Evolutionary conservation across 345 rosid genomes (phyloP).

Genomic region (Arabis hirsuta): DNA sequence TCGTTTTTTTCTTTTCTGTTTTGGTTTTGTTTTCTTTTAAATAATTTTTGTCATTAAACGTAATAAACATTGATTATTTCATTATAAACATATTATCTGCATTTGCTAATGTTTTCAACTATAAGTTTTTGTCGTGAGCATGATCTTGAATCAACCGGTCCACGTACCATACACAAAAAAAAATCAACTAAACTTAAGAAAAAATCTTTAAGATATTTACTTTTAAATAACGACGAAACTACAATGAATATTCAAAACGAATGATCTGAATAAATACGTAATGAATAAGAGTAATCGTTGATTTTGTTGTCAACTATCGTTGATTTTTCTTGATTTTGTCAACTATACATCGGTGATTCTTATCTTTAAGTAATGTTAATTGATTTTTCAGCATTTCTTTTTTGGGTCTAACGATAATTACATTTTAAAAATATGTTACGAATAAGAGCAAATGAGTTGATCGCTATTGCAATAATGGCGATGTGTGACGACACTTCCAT

Average conservation of each 20-base stretch:
- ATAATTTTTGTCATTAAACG: no score
- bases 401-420: slow-evolving; percentile 1
- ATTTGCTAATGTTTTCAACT: no score
- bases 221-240: background rate
- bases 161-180: no score
- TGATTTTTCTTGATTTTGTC: background rate
- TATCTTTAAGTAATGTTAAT: background rate
- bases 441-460: background rate
- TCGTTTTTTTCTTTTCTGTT: background rate
- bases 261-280: slow-evolving; percentile 14
- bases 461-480: slow-evolving; percentile 37
- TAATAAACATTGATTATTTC: no score
- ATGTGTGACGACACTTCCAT: slow-evolving; percentile 8
- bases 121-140: no score
- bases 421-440: background rate
- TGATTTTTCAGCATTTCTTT: background rate
- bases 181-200: no score
- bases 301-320: background rate
- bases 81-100: no score
- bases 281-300: background rate
- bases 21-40: background rate
- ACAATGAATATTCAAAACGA: slow-evolving; percentile 13
- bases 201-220: no score
- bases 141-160: no score
- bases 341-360: background rate